These are phyloP conservation scores for Tulasnella sp. DNA, from an alignment of 768 basidiomycete genomes.

Conservation along the genomic window DNA sequence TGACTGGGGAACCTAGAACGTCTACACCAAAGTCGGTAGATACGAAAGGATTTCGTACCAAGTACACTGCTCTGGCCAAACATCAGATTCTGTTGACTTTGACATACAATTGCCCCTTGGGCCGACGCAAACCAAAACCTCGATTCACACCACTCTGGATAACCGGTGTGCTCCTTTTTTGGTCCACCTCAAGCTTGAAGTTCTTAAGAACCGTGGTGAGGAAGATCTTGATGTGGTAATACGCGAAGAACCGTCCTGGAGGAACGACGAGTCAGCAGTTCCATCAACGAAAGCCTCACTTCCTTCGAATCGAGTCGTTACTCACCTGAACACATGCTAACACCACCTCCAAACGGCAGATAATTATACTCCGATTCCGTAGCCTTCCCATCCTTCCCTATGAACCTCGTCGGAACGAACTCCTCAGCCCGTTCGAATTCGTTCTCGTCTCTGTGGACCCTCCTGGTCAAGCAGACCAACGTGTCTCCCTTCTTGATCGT, in stretches of 20 bases:
- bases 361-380: too few species aligned
- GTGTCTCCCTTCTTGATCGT: constrained; percentile 30
- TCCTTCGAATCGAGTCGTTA: background rate
- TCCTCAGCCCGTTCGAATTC: too few species aligned
- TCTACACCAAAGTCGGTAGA: too few species aligned
- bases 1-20: too few species aligned
- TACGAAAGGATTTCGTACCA: too few species aligned
- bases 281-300: too few species aligned
- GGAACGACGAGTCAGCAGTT: too few species aligned
- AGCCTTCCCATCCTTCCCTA: background rate
- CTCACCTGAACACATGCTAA: constrained; percentile 24
- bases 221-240: constrained; percentile 25
- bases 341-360: constrained; percentile 22
- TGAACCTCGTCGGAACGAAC: constrained; percentile 14
- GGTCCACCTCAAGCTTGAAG: constrained; percentile 11
- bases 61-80: too few species aligned
- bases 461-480: constrained; percentile 23
- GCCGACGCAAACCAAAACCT: constrained; percentile 8
- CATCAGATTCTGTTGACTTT: constrained; percentile 2
- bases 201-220: constrained; percentile 14
- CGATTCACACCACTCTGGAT: constrained; percentile 1
- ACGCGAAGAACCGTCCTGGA: constrained; percentile 6
- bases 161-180: background rate
- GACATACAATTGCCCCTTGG: constrained; percentile 15
- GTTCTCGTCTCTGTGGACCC: constrained; percentile 12